Evolutionary conservation across 352 stramenopile genomes (phyloP).

Genomic region (Hyaloperonospora brassicae): DNA sequence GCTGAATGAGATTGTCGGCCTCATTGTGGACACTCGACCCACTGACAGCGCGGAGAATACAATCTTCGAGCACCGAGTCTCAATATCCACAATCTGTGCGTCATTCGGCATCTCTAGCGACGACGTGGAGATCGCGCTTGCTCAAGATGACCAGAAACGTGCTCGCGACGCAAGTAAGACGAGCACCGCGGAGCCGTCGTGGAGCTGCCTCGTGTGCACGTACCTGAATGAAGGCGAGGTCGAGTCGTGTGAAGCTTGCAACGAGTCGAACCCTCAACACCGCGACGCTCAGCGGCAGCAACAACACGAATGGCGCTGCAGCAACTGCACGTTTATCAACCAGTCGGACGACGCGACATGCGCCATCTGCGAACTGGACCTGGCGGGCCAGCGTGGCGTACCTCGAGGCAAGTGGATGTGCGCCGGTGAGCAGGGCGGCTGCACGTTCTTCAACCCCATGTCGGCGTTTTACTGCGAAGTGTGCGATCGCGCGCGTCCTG

Average conservation of each 20-base stretch:
- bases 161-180: constrained; percentile 12
- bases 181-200: constrained; percentile 20
- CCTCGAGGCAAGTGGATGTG: constrained; percentile 82
- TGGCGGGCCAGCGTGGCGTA: constrained; percentile 67
- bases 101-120: constrained; percentile 53
- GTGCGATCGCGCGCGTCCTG: constrained; percentile 75
- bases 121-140: constrained; percentile 49
- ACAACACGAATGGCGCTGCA: constrained; percentile 61
- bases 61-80: constrained; percentile 22
- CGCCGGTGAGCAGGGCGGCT: constrained; percentile 72
- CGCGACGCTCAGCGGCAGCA: constrained; percentile 30
- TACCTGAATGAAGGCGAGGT: constrained; percentile 53
- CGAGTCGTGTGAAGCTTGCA: constrained; percentile 48
- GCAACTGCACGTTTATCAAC: constrained; percentile 86
- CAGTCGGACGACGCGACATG: constrained; percentile 59
- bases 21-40: constrained; percentile 51
- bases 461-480: constrained; percentile 86
- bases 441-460: constrained; percentile 82
- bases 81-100: constrained; percentile 62
- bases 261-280: constrained; percentile 46
- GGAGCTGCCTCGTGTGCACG: constrained; percentile 72
- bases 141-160: constrained; percentile 36
- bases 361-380: constrained; percentile 76
- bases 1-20: constrained; percentile 73
- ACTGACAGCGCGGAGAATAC: constrained; percentile 33